A percentile compares a stretch with the other conserved stretches of the same genome.
Conservation (phyloP, 257 asterid genomes). For the Cordia subcordata region DNA sequence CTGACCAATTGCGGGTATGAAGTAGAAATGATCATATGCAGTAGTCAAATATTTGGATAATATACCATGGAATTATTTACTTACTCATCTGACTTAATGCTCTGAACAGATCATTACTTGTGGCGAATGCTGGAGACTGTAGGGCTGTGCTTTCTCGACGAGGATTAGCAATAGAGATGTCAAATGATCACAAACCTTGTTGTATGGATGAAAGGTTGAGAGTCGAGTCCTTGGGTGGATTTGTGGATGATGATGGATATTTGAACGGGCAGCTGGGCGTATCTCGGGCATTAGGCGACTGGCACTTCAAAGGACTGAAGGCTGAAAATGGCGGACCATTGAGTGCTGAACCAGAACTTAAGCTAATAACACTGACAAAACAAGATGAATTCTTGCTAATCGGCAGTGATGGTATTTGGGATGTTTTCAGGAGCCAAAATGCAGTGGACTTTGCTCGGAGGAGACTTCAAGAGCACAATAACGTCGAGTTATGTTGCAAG, state of each 20-base stretch:
- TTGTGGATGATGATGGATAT: conserved; percentile 58
- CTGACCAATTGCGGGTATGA: too few relatives aligned
- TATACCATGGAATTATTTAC: background rate
- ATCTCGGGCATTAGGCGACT: conserved; percentile 83
- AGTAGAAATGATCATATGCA: too few relatives aligned
- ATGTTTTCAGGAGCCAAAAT: conserved; percentile 72
- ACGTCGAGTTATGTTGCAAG: conserved; percentile 66
- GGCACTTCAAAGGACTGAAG: conserved; percentile 88
- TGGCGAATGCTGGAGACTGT: conserved; percentile 94
- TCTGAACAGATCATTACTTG: conserved; percentile 67
- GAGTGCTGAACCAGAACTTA: conserved; percentile 89
- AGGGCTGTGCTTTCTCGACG: conserved; percentile 78
- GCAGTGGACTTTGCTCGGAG: conserved; percentile 82
- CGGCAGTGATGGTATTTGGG: conserved; percentile 90
- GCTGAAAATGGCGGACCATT: conserved; percentile 62
- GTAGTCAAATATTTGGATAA: too few relatives aligned
- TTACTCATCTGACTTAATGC: background rate
- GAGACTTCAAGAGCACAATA: conserved; percentile 73
- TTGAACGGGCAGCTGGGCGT: conserved; percentile 74
- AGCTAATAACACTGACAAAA: conserved; percentile 51
- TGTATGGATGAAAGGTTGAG: conserved; percentile 55
- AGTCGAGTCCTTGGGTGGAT: conserved; percentile 78
- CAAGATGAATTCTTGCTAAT: conserved; percentile 90
- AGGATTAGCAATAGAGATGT: conserved; percentile 83
- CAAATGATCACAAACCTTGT: conserved; percentile 76